Evolutionary conservation across 192 early-diverging fungal genomes (phyloP).

Genomic region (Backusella morwellensis): DNA sequence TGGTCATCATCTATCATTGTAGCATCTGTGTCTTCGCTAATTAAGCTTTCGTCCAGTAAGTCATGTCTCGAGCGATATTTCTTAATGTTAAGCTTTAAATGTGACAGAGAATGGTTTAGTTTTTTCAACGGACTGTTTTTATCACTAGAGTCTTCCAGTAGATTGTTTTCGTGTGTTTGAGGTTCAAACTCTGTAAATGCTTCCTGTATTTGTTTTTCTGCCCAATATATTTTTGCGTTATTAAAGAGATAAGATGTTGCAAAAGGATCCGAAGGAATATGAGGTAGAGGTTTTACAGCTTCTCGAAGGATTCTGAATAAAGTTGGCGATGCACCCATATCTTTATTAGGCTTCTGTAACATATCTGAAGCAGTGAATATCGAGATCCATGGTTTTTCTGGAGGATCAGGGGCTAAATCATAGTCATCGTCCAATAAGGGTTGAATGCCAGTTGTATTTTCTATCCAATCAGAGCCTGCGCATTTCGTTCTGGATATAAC

Average conservation of each 20-base stretch:
- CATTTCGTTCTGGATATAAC: background rate
- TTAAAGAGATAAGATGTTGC: slow-evolving; percentile 14
- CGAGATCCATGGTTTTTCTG: slow-evolving; percentile 15
- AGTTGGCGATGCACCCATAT: slow-evolving; percentile 6
- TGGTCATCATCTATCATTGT: background rate
- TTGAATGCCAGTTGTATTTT: slow-evolving; percentile 11
- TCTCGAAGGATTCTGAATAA: slow-evolving; percentile 17
- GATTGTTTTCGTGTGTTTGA: too few relatives aligned
- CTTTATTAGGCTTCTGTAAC: background rate
- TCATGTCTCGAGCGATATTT: slow-evolving; percentile 16
- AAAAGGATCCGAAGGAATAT: slow-evolving; percentile 5
- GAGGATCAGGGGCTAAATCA: slow-evolving; percentile 14
- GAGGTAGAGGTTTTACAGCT: background rate
- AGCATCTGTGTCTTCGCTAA: background rate
- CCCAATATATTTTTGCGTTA: background rate
- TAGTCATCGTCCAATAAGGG: slow-evolving; percentile 17
- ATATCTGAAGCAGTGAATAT: slow-evolving; percentile 13
- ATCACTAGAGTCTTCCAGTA: background rate
- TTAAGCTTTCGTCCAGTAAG: background rate
- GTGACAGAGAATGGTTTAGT: slow-evolving; percentile 11
- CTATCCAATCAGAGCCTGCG: slow-evolving; percentile 10
- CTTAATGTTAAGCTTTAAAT: slow-evolving; percentile 11
- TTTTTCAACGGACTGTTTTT: slow-evolving; percentile 4
- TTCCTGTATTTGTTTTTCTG: background rate
- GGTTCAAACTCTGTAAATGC: slow-evolving; percentile 17